Evolutionary conservation across 139 green algal species (phyloP).

Genomic region (Eudorina sp.): DNA sequence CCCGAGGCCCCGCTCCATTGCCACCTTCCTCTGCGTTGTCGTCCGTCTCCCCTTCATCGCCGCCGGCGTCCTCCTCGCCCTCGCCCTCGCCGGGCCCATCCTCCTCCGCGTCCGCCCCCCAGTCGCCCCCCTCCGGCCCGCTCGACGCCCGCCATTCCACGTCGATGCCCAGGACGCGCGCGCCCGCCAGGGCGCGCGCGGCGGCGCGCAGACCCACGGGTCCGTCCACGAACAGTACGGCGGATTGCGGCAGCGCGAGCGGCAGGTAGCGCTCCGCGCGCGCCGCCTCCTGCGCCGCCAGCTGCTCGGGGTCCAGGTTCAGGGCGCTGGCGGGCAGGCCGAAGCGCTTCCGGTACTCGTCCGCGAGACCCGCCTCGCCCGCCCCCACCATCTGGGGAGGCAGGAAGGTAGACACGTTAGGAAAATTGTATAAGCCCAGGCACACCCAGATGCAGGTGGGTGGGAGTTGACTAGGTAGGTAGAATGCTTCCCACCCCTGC

Average conservation of each 20-base stretch:
- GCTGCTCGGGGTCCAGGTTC: slow-evolving; percentile 47
- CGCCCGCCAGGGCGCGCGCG: slow-evolving; percentile 19
- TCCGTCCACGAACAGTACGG: slow-evolving; percentile 1
- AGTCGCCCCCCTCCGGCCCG: neutral
- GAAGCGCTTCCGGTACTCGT: slow-evolving; percentile 67
- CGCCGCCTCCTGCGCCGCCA: slow-evolving; percentile 59
- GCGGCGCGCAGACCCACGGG: slow-evolving; percentile 34
- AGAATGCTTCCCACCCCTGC: too few relatives aligned
- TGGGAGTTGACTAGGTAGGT: too few relatives aligned
- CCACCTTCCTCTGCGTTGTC: neutral
- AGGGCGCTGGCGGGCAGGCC: slow-evolving; percentile 49
- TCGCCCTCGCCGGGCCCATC: neutral
- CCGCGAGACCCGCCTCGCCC: slow-evolving; percentile 63
- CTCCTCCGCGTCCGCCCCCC: neutral
- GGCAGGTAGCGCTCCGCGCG: slow-evolving; percentile 62
- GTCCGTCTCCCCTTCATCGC: neutral
- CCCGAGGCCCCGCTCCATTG: neutral
- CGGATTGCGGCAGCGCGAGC: slow-evolving; percentile 57
- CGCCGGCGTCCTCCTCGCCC: neutral
- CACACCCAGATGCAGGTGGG: neutral
- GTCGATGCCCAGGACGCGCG: slow-evolving; percentile 75
- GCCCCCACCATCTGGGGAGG: slow-evolving; percentile 55
- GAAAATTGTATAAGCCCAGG: too few relatives aligned
- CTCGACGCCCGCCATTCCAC: slow-evolving; percentile 76
- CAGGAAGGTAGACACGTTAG: neutral